A percentile compares a stretch with the other conserved stretches of the same genome.
Evolutionary conservation across 106 monocot genomes (phyloP).

Genomic region (Dendrobium chrysotoxum): DNA sequence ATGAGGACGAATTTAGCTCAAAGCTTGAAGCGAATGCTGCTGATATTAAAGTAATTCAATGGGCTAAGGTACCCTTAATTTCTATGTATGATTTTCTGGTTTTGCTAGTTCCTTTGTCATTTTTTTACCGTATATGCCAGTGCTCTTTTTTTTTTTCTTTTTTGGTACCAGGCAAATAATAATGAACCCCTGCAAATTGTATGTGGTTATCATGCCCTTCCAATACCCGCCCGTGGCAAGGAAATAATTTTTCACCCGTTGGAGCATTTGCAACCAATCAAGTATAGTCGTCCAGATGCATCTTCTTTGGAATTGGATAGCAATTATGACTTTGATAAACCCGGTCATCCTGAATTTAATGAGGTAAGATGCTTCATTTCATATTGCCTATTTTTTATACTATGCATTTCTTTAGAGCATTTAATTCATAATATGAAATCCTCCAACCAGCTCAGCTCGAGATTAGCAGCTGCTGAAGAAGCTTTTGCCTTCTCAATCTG

Average conservation of each 20-base stretch:
- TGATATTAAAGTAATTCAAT: conserved; percentile 85
- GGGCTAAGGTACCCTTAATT: conserved; percentile 71
- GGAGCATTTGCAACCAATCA: conserved; percentile 86
- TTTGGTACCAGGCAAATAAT: conserved; percentile 45
- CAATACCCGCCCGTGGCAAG: conserved; percentile 58
- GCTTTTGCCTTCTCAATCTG: conserved; percentile 87
- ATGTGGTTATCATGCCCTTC: conserved; percentile 82
- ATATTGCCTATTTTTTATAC: neutral
- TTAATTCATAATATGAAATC: conserved; percentile 13
- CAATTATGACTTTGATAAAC: conserved; percentile 24
- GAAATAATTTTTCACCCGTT: conserved; percentile 87
- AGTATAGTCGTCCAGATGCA: conserved; percentile 49
- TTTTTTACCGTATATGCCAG: neutral
- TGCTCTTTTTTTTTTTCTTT: neutral
- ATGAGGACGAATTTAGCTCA: conserved; percentile 44
- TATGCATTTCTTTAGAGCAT: neutral
- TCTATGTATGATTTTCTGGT: conserved; percentile 1
- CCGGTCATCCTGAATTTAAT: conserved; percentile 35
- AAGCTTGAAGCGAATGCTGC: conserved; percentile 46
- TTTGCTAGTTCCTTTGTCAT: neutral
- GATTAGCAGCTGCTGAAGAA: conserved; percentile 89
- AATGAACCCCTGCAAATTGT: conserved; percentile 87
- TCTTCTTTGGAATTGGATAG: conserved; percentile 35
- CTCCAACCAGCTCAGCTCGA: conserved; percentile 59
- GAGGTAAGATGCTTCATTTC: conserved; percentile 37